Percentiles rank a stretch among this genome's conserved stretches.
These are phyloP conservation scores for Xylaria venustula DNA, from an alignment of 495 filamentous ascomycete genomes.

Conservation along the genomic window DNA sequence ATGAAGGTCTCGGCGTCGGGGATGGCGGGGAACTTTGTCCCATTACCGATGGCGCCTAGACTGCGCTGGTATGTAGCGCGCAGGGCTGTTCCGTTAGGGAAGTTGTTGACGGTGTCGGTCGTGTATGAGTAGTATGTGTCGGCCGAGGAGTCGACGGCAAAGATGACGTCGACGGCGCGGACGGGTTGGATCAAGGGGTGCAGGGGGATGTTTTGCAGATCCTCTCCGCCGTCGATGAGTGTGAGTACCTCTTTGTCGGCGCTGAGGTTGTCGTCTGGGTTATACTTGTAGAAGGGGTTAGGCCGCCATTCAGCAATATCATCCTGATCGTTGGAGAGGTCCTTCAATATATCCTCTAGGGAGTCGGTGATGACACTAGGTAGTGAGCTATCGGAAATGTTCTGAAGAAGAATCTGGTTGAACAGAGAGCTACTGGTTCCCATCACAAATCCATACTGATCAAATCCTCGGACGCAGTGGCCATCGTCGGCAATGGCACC, in stretches of 20 bases:
- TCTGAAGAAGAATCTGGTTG: constrained; percentile 67
- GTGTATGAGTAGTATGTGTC: constrained; percentile 72
- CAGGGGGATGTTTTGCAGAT: constrained; percentile 84
- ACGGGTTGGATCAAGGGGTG: constrained; percentile 79
- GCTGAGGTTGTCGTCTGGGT: constrained; percentile 60
- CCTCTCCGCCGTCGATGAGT: constrained; percentile 63
- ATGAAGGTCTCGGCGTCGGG: constrained; percentile 86
- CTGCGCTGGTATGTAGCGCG: constrained; percentile 82
- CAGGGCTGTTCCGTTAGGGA: constrained; percentile 85
- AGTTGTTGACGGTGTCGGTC: no score
- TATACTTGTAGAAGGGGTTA: constrained; percentile 81
- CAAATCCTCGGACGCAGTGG: constrained; percentile 74
- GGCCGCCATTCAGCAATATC: constrained; percentile 82
- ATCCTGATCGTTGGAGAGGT: constrained; percentile 55
- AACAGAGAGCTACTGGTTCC: constrained; percentile 90
- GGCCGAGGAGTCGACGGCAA: constrained; percentile 83
- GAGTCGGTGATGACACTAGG: constrained; percentile 53
- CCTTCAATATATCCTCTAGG: constrained; percentile 51
- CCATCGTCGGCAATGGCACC: constrained; percentile 60
- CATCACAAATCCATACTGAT: constrained; percentile 83
- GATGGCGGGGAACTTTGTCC: constrained; percentile 78
- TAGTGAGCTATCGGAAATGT: constrained; percentile 50
- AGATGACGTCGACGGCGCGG: constrained; percentile 84
- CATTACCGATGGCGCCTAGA: constrained; percentile 64
- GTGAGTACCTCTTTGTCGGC: constrained; percentile 58